Percentiles rank a stretch among this genome's conserved stretches.
phyloP scores from a whole-genome alignment of 2,329 filamentous ascomycete species.

The Fusarium nygamai region DNA sequence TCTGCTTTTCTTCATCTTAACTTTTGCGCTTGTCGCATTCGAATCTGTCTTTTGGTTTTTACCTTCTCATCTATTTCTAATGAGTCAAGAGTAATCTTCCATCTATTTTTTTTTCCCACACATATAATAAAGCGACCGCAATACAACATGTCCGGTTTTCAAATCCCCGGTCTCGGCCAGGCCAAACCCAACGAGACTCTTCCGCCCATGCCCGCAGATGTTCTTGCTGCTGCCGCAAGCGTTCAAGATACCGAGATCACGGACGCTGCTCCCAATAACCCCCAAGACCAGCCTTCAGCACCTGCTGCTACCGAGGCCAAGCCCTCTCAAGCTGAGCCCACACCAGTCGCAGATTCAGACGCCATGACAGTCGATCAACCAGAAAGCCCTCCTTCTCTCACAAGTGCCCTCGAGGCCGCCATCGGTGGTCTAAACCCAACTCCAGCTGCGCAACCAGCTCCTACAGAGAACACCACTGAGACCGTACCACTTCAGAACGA shows the following conservation, averaged over 20 bases:
- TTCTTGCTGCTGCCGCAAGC: slow-evolving; percentile 45
- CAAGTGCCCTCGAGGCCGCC: slow-evolving; percentile 56
- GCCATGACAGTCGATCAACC: slow-evolving; percentile 52
- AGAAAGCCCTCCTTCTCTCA: slow-evolving; percentile 51
- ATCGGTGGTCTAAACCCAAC: slow-evolving; percentile 50
- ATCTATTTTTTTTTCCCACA: no score
- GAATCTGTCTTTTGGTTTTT: background rate
- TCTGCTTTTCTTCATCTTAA: slow-evolving; percentile 3
- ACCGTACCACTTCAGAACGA: slow-evolving; percentile 46
- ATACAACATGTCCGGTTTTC: slow-evolving; percentile 53
- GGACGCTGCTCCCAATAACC: slow-evolving; percentile 1
- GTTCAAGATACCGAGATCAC: slow-evolving; percentile 39
- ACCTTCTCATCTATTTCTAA: background rate
- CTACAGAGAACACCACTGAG: slow-evolving; percentile 12
- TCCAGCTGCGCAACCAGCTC: slow-evolving; percentile 23
- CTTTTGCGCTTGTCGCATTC: slow-evolving; percentile 21
- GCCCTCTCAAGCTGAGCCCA: slow-evolving; percentile 3
- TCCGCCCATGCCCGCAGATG: slow-evolving; percentile 50
- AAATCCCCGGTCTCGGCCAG: slow-evolving; percentile 56
- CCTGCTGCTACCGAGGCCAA: slow-evolving; percentile 3
- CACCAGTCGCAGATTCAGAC: slow-evolving; percentile 38
- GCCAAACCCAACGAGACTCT: slow-evolving; percentile 55
- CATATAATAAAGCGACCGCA: background rate
- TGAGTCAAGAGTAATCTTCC: background rate
- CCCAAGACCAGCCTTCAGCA: slow-evolving; percentile 6